Evolutionary conservation across 73 alveolate species (phyloP).

Genomic region (Symbiodinium natans): DNA sequence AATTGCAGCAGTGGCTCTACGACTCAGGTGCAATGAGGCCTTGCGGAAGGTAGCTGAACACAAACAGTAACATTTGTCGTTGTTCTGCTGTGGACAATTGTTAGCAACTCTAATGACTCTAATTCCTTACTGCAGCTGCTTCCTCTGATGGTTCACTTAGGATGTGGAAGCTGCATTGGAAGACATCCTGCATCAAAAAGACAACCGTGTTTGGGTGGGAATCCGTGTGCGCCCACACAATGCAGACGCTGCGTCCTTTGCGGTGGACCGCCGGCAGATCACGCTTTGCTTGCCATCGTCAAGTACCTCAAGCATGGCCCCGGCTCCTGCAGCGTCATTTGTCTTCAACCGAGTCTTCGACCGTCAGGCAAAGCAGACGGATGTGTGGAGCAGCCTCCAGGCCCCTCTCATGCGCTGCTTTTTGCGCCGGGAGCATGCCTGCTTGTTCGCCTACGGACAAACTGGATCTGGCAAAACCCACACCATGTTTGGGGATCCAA

Average conservation of each 20-base stretch:
- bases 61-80: too few species aligned
- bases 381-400: slow-evolving; percentile 42
- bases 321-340: neutral
- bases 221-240: slow-evolving; percentile 45
- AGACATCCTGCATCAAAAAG: neutral
- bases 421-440: slow-evolving; percentile 47
- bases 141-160: neutral
- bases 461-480: slow-evolving; percentile 89
- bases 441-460: slow-evolving; percentile 77
- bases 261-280: slow-evolving; percentile 19
- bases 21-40: slow-evolving; percentile 21
- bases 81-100: too few species aligned
- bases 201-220: slow-evolving; percentile 85
- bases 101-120: neutral
- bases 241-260: neutral
- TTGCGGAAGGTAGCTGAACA: slow-evolving; percentile 4
- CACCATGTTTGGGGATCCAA: slow-evolving; percentile 73
- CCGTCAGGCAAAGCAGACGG: slow-evolving; percentile 46
- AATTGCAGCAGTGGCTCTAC: neutral
- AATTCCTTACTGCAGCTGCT: neutral
- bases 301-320: neutral
- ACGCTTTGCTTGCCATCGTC: neutral
- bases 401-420: slow-evolving; percentile 53
- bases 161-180: slow-evolving; percentile 18
- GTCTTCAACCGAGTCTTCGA: slow-evolving; percentile 41